Conservation (phyloP, 371 early-diverging fungal genomes). For the Syncephalastrum sp. region DNA sequence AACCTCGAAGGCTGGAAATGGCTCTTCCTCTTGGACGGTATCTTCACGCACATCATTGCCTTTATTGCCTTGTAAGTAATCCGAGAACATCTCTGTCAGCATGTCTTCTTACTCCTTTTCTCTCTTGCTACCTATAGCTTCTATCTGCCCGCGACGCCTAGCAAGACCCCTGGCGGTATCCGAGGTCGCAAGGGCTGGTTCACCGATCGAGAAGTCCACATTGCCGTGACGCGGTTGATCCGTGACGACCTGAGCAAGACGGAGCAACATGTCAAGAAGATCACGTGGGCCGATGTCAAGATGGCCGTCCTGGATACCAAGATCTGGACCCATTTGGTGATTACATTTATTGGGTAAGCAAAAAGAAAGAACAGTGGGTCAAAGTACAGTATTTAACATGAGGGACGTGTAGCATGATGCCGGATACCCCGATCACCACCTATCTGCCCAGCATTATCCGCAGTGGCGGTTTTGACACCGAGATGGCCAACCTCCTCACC, state of each 20-base stretch:
- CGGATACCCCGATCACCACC: slow-evolving; percentile 35
- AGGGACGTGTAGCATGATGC: slow-evolving; percentile 24
- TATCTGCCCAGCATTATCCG: slow-evolving; percentile 55
- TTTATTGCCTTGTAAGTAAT: slow-evolving; percentile 36
- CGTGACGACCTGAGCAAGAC: slow-evolving; percentile 51
- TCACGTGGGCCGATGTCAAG: slow-evolving; percentile 16
- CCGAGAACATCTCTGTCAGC: not conserved
- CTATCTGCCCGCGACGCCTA: slow-evolving; percentile 46
- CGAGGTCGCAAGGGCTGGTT: slow-evolving; percentile 29
- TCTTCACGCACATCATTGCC: slow-evolving; percentile 49
- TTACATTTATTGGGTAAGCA: slow-evolving; percentile 26
- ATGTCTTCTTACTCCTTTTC: not conserved
- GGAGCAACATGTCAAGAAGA: slow-evolving; percentile 24
- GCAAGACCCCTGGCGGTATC: slow-evolving; percentile 32
- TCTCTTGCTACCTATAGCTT: slow-evolving; percentile 21
- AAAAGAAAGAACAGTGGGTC: no score
- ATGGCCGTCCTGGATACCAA: slow-evolving; percentile 29
- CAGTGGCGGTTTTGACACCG: slow-evolving; percentile 44
- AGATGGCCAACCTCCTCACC: slow-evolving; percentile 50
- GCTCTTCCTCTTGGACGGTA: slow-evolving; percentile 55
- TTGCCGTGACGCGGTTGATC: slow-evolving; percentile 55
- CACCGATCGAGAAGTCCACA: slow-evolving; percentile 25
- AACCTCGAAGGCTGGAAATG: slow-evolving; percentile 62
- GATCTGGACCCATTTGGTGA: slow-evolving; percentile 41
- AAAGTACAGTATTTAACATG: no score